These are phyloP conservation scores for Aspergillus pseudonomiae DNA, from an alignment of 2,329 filamentous ascomycete genomes.

Conservation along the genomic window DNA sequence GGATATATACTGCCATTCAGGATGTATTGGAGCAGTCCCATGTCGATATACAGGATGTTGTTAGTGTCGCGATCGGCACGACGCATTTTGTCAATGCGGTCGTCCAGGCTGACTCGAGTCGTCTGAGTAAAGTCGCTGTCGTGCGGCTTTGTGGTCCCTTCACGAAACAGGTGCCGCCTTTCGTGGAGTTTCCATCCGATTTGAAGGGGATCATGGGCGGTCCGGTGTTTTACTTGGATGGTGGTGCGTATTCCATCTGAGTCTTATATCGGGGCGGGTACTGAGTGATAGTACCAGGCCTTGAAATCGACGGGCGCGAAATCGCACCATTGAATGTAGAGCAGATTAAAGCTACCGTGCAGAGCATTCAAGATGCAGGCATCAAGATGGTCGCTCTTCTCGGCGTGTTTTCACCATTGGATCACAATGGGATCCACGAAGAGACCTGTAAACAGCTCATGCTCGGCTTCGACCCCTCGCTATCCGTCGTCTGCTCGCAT, in stretches of 20 bases:
- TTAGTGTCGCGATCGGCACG: constrained; percentile 55
- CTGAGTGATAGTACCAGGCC: constrained; percentile 27
- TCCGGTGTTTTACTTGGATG: constrained; percentile 52
- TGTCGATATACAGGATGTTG: constrained; percentile 37
- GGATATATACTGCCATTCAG: constrained; percentile 43
- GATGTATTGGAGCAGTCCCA: constrained; percentile 39
- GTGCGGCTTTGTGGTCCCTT: constrained; percentile 54
- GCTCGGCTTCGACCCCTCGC: constrained; percentile 4
- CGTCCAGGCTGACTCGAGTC: constrained; percentile 52
- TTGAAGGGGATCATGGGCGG: constrained; percentile 53
- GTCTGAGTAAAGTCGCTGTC: constrained; percentile 56
- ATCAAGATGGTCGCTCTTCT: constrained; percentile 56
- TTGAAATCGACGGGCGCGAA: constrained; percentile 46
- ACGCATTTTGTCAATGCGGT: constrained; percentile 59
- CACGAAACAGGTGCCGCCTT: constrained; percentile 53
- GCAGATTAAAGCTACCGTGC: constrained; percentile 34
- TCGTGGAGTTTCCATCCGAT: constrained; percentile 52
- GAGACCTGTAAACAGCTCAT: constrained; percentile 15
- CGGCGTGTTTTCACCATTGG: constrained; percentile 62
- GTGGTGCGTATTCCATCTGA: constrained; percentile 24
- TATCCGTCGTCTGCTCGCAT: constrained; percentile 52
- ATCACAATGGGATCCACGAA: constrained; percentile 42
- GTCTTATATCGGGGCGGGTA: background rate
- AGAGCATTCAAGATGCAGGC: constrained; percentile 46
- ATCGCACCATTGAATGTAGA: constrained; percentile 12